phyloP scores from a whole-genome alignment of 805 yeast genomes.

The Myxozyma lipomycoides region DNA sequence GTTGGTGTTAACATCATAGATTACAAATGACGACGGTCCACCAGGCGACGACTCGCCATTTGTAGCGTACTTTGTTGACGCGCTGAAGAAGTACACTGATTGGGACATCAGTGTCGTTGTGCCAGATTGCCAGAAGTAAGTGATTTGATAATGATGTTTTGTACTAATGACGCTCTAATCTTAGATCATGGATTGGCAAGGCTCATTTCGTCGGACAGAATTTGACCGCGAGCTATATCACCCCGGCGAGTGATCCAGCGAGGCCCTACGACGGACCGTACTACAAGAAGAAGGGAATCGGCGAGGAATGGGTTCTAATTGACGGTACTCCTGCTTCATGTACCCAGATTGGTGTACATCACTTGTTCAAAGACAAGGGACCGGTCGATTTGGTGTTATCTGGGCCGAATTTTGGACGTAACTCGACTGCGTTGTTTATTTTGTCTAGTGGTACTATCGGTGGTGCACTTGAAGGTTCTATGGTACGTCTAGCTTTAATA shows the following conservation, averaged over 20 bases:
- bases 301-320: constrained; percentile 77
- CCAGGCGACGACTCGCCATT: constrained; percentile 79
- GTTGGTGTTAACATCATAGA: constrained; percentile 15
- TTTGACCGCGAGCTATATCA: constrained; percentile 45
- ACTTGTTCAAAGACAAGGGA: constrained; percentile 47
- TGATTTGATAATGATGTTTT: neutral
- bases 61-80: constrained; percentile 72
- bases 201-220: constrained; percentile 72
- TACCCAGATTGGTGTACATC: constrained; percentile 82
- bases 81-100: constrained; percentile 58
- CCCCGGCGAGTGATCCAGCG: constrained; percentile 12
- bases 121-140: constrained; percentile 59
- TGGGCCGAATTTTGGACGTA: constrained; percentile 95
- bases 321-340: constrained; percentile 97
- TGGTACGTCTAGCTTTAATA: constrained; percentile 36
- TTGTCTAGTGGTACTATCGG: constrained; percentile 94
- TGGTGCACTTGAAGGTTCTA: constrained; percentile 90
- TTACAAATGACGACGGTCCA: constrained; percentile 97
- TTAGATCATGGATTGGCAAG: constrained; percentile 95
- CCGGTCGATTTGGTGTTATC: constrained; percentile 83
- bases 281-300: constrained; percentile 27
- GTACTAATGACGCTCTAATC: no score
- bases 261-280: constrained; percentile 36
- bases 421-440: constrained; percentile 82
- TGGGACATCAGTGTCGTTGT: constrained; percentile 84